Conservation (phyloP, 2,329 filamentous ascomycete species). For the Claviceps spartinae region DNA sequence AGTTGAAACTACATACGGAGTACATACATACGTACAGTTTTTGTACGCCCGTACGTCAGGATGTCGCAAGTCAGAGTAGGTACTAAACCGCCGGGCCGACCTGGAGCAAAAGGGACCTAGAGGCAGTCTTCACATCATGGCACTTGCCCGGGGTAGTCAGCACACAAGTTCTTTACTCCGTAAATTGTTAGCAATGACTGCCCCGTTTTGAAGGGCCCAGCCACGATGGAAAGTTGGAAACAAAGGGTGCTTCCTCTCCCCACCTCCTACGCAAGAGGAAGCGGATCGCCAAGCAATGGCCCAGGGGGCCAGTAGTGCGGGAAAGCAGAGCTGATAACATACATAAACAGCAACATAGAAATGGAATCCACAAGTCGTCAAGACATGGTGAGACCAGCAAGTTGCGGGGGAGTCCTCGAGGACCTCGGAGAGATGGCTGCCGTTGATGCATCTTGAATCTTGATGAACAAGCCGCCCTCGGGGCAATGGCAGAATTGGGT, state of each 20-base stretch:
- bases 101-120: background rate
- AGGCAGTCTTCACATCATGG: constrained; percentile 1
- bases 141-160: background rate
- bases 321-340: background rate
- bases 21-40: background rate
- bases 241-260: background rate
- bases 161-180: background rate
- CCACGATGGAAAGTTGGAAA: background rate
- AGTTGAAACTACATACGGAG: background rate
- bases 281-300: background rate
- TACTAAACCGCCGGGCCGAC: background rate
- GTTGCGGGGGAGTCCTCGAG: background rate
- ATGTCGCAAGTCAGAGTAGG: background rate
- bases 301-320: background rate
- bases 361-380: background rate
- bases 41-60: background rate
- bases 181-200: background rate
- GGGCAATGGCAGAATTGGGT: background rate
- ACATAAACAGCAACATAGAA: background rate
- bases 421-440: background rate
- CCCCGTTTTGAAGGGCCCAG: background rate
- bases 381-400: background rate
- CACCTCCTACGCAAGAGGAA: background rate
- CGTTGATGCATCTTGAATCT: background rate
- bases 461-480: background rate